Percentiles rank a stretch among this genome's conserved stretches.
Evolutionary conservation across 768 basidiomycete species (phyloP).

Genomic region (Suillus subaureus): DNA sequence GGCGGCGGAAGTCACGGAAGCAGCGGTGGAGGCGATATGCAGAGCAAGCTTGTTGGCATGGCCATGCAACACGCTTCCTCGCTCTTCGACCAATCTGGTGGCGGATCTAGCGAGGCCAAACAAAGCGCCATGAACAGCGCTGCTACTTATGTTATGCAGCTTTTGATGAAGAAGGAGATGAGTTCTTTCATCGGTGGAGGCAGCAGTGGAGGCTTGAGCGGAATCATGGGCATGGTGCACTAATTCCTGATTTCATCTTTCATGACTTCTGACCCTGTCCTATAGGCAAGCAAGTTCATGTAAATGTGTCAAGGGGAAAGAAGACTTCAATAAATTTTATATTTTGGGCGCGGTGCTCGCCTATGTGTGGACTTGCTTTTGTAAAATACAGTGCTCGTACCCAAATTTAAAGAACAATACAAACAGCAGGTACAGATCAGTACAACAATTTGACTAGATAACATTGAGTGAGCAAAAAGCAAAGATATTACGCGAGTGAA

Average conservation of each 20-base stretch:
- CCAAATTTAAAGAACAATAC: neutral
- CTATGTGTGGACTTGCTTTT: neutral
- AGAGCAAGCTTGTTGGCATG: slow-evolving; percentile 75
- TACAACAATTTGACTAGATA: neutral
- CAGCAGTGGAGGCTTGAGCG: slow-evolving; percentile 69
- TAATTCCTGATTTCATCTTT: slow-evolving; percentile 8
- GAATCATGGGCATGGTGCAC: slow-evolving; percentile 65
- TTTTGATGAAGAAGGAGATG: slow-evolving; percentile 72
- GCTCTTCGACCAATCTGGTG: slow-evolving; percentile 60
- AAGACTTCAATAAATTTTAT: neutral
- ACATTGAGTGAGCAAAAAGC: neutral
- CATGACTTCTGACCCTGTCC: neutral
- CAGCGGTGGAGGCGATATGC: slow-evolving; percentile 43
- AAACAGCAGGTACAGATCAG: neutral
- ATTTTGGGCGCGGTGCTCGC: neutral
- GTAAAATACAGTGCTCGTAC: neutral
- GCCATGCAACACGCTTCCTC: slow-evolving; percentile 85
- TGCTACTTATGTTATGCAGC: slow-evolving; percentile 84
- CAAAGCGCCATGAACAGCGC: slow-evolving; percentile 87
- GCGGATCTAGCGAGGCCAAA: slow-evolving; percentile 61
- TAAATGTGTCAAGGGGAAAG: slow-evolving; percentile 10
- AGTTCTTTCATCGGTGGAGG: slow-evolving; percentile 55
- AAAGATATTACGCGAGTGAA: neutral
- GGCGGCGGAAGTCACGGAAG: slow-evolving; percentile 34
- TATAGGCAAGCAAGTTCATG: slow-evolving; percentile 36